Base-by-base conservation (phyloP, 768 basidiomycete genomes). In the Tulasnella sp. region DNA sequence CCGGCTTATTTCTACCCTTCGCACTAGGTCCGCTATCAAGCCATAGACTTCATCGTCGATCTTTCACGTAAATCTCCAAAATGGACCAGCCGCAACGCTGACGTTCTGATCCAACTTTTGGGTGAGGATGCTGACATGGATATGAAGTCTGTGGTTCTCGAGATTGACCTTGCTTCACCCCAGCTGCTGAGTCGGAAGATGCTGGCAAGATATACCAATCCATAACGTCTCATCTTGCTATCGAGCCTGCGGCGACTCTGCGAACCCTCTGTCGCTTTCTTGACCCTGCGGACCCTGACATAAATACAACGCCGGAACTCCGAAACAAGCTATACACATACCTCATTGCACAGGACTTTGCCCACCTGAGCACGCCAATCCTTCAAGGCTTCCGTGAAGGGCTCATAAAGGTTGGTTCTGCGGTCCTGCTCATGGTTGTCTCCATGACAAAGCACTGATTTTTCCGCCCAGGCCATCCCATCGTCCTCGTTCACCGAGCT, bases 41-140 rank as follows among this genome's bases (percentile, higher is more conserved):
- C 64, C 25, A 25, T 40, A 69, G 40, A 69, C 64, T 68, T 76
- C 67, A 76, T 76, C 9, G 58, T 54, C 25, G 40, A 39, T 36
- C 69, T 69, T 39, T 45, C 75, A 19, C 69, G 49, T 25, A 1
- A 70, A 40, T 34, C 67, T 25, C 67, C 75, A 1, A 71, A 64
- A 29, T 76, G 75, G 75, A 67, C 75, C 14, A 67, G 75, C 12
- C 38, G 75, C 37, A 76, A 76, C 45, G 75, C 67, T 2, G 75
- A 76, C n/a, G 69, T 76, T n/a, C 38, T 76, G 19, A 54, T 76
- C 19, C 75, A 76, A 36, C 67, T 76, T n/a, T 36, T 64, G 34
- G 73, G 73, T 74, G 14, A 64, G 73, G 19, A 29, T 12, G 29
- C 3, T 5, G 25, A 22, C 8, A 49, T 58, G 9, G 5, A 2